Conservation (phyloP, 805 yeast species). For the Ogataea naganishii region DNA sequence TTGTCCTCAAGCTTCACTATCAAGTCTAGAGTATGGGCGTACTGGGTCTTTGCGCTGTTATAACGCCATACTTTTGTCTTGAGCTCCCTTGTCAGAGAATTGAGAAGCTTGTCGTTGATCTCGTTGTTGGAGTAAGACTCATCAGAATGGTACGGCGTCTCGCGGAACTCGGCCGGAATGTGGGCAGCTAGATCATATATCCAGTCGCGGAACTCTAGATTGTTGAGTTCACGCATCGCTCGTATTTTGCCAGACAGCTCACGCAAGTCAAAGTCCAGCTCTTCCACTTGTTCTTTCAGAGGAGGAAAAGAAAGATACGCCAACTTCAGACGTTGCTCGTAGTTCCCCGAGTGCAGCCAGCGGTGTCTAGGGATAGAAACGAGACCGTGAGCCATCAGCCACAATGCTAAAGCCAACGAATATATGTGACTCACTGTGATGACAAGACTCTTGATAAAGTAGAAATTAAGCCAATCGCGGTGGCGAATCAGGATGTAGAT, state of each 20-base stretch:
- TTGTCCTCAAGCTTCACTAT: constrained; percentile 52
- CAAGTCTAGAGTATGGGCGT: constrained; percentile 37
- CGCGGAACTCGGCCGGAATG: constrained; percentile 34
- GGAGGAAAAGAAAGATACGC: constrained; percentile 47
- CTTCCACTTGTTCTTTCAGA: constrained; percentile 53
- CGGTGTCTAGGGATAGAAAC: constrained; percentile 50
- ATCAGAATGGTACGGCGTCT: constrained; percentile 17
- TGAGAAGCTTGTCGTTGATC: constrained; percentile 34
- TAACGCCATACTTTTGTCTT: constrained; percentile 42
- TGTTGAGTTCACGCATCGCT: constrained; percentile 38
- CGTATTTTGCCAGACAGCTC: constrained; percentile 56
- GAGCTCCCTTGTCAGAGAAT: constrained; percentile 42
- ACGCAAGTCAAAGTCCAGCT: constrained; percentile 49
- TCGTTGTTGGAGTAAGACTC: constrained; percentile 19
- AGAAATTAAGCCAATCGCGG: constrained; percentile 22
- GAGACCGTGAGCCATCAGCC: constrained; percentile 82
- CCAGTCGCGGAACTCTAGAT: constrained; percentile 51
- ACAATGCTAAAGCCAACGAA: constrained; percentile 62
- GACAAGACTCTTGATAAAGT: constrained; percentile 53
- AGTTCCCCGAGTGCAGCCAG: constrained; percentile 15
- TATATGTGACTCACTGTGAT: constrained; percentile 75
- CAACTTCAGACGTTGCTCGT: constrained; percentile 19
- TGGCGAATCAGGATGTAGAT: constrained; percentile 46
- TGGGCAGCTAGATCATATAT: constrained; percentile 44
- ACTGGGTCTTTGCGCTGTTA: constrained; percentile 49